Evolutionary conservation across 2,329 filamentous ascomycete species (phyloP).

Genomic region (Nemania bipapillata): DNA sequence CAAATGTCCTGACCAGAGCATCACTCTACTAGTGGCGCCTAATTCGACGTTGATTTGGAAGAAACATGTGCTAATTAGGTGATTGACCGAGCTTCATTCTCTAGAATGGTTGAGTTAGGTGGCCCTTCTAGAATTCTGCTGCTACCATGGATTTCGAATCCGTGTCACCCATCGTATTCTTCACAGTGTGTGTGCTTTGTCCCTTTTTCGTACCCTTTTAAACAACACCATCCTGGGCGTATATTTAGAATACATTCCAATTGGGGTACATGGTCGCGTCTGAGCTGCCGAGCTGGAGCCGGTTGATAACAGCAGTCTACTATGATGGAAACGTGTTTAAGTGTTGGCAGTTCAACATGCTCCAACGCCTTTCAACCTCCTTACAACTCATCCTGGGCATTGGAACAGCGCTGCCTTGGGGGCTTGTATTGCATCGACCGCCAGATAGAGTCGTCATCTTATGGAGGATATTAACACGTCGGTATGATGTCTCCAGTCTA

Average conservation of each 20-base stretch:
- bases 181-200: constrained; percentile 32
- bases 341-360: constrained; percentile 10
- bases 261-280: neutral
- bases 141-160: constrained; percentile 8
- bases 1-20: constrained; percentile 8
- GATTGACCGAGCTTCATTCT: constrained; percentile 18
- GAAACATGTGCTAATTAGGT: neutral
- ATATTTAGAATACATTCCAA: constrained; percentile 5
- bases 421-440: neutral
- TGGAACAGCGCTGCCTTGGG: neutral
- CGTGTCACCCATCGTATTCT: constrained; percentile 14
- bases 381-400: neutral
- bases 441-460: neutral
- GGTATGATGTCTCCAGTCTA: neutral
- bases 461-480: neutral
- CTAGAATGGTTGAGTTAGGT: constrained; percentile 15
- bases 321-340: constrained; percentile 13
- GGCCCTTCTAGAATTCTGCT: constrained; percentile 7
- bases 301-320: constrained; percentile 20
- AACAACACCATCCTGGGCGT: constrained; percentile 20
- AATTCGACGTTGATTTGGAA: constrained; percentile 4
- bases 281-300: neutral
- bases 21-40: constrained; percentile 10
- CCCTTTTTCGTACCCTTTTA: constrained; percentile 18
- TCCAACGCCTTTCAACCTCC: neutral